phyloP scores from a whole-genome alignment of 768 basidiomycete species.

The Baorangia bicolor region DNA sequence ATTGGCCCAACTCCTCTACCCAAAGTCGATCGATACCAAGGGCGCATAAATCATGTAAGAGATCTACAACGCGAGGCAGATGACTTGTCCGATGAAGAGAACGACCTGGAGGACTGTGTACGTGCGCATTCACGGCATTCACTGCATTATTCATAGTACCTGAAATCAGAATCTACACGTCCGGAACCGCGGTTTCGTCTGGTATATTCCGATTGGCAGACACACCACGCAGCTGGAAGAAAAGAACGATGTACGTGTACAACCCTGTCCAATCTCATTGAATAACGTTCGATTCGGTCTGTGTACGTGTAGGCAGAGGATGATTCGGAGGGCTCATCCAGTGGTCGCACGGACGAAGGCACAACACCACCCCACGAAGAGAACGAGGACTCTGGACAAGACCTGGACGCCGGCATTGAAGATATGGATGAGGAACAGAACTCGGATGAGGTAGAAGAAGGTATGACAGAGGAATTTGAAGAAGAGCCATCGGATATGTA shows the following conservation, averaged over 20 bases:
- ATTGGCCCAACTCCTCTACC: slow-evolving; percentile 63
- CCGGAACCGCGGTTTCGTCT: slow-evolving; percentile 63
- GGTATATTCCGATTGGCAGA: slow-evolving; percentile 72
- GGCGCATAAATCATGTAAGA: slow-evolving; percentile 58
- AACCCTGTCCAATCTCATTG: background rate
- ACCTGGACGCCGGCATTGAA: slow-evolving; percentile 37
- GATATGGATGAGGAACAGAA: slow-evolving; percentile 46
- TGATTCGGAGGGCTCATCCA: slow-evolving; percentile 35
- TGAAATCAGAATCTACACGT: slow-evolving; percentile 52
- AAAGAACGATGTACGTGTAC: slow-evolving; percentile 69
- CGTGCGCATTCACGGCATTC: slow-evolving; percentile 20
- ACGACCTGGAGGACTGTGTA: slow-evolving; percentile 75
- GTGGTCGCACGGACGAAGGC: slow-evolving; percentile 31
- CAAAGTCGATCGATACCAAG: slow-evolving; percentile 46
- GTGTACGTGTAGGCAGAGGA: slow-evolving; percentile 31
- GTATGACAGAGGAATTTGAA: slow-evolving; percentile 52
- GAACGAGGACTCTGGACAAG: slow-evolving; percentile 40
- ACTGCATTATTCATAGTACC: background rate
- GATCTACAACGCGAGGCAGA: slow-evolving; percentile 78
- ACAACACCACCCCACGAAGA: slow-evolving; percentile 36
- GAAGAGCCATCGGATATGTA: slow-evolving; percentile 39
- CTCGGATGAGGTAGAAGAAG: slow-evolving; percentile 42
- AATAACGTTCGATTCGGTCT: background rate
- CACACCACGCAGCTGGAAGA: slow-evolving; percentile 75
- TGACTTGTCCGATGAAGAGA: slow-evolving; percentile 82